These are phyloP conservation scores for Barnettozyma siamensis DNA, from an alignment of 805 yeast species.

Conservation along the genomic window DNA sequence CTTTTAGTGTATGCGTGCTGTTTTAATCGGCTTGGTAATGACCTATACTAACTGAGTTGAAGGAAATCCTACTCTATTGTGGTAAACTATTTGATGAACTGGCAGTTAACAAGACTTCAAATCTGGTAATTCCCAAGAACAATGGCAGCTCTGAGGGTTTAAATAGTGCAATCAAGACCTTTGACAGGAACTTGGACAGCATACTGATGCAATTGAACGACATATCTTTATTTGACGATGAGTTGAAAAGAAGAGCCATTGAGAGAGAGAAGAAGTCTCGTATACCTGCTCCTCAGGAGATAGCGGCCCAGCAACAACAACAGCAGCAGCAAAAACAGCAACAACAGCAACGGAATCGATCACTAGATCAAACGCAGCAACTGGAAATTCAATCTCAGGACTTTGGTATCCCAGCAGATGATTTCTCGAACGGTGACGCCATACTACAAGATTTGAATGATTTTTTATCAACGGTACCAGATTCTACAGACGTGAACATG, in stretches of 20 bases:
- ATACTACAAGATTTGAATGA: conserved; percentile 25
- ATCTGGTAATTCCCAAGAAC: conserved; percentile 21
- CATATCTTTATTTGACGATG: conserved; percentile 16
- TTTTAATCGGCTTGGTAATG: not conserved
- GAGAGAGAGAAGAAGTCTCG: conserved; percentile 13
- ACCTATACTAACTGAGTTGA: not conserved
- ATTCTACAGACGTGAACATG: conserved; percentile 26
- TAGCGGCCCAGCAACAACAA: conserved; percentile 5
- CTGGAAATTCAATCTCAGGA: not conserved
- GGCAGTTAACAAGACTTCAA: conserved; percentile 17
- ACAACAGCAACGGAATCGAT: not conserved
- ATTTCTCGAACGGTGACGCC: conserved; percentile 13
- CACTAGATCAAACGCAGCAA: not conserved
- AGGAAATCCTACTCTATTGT: conserved; percentile 23
- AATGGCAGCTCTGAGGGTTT: conserved; percentile 6
- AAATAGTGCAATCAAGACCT: conserved; percentile 14
- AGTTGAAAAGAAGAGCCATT: conserved; percentile 13
- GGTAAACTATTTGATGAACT: conserved; percentile 22
- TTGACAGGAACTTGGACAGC: conserved; percentile 19
- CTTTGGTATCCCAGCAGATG: conserved; percentile 4
- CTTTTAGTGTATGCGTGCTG: conserved; percentile 12
- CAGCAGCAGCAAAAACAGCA: conserved; percentile 7
- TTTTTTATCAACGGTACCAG: conserved; percentile 26
- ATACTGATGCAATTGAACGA: conserved; percentile 22
- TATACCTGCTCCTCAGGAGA: conserved; percentile 7